Evolutionary conservation across 2,329 filamentous ascomycete species (phyloP).

Genomic region (Metarhizium rileyi): DNA sequence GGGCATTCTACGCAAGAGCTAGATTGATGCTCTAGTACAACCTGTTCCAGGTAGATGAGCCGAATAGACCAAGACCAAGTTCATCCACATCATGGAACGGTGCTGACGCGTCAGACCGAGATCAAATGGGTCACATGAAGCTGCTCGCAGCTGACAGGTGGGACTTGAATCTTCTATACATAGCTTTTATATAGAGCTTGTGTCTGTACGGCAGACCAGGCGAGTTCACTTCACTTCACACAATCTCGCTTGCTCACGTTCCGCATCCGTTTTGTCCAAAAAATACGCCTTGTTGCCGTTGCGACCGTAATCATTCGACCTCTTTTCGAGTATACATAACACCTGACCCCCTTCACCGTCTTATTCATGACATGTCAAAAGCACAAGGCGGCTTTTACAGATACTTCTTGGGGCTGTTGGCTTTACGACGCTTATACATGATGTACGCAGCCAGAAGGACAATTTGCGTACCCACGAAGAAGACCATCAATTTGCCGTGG

Average conservation of each 20-base stretch:
- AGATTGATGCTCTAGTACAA: too few relatives aligned
- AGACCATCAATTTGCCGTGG: conserved; percentile 49
- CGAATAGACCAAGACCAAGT: too few relatives aligned
- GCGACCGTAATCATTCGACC: neutral
- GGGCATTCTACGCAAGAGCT: too few relatives aligned
- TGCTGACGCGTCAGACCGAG: too few relatives aligned
- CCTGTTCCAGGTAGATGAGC: too few relatives aligned
- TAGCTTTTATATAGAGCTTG: too few relatives aligned
- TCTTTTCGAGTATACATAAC: neutral
- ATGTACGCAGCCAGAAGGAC: conserved; percentile 60
- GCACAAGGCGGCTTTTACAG: conserved; percentile 41
- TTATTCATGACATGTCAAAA: neutral
- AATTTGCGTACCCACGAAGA: conserved; percentile 67
- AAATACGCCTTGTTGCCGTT: neutral
- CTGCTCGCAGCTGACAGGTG: too few relatives aligned
- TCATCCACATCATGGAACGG: too few relatives aligned
- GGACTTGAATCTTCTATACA: too few relatives aligned
- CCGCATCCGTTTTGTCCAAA: neutral
- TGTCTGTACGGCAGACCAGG: too few relatives aligned
- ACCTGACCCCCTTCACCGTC: neutral
- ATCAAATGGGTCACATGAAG: too few relatives aligned
- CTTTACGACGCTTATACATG: conserved; percentile 69
- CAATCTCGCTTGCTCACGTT: neutral
- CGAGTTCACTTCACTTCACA: too few relatives aligned
- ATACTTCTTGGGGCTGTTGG: conserved; percentile 82